phyloP scores from a whole-genome alignment of 31 red algal species.

The Odonthalia washingtoniensis region DNA sequence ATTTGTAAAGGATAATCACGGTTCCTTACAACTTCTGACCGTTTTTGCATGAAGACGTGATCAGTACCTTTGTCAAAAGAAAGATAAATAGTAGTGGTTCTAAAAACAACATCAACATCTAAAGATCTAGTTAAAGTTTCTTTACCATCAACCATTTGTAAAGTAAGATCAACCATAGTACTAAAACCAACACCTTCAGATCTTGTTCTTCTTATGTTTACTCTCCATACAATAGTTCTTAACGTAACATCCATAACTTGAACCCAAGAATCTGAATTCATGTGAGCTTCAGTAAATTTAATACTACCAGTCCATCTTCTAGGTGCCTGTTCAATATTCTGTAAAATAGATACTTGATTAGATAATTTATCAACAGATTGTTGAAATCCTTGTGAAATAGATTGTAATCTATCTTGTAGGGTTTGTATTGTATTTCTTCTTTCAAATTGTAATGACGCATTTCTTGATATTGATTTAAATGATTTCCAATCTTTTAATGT shows the following conservation, averaged over 20 bases:
- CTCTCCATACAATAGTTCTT: slow-evolving; percentile 56
- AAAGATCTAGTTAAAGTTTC: slow-evolving; percentile 51
- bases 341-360: slow-evolving; percentile 46
- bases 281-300: slow-evolving; percentile 63
- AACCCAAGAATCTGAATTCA: slow-evolving; percentile 62
- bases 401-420: slow-evolving; percentile 47
- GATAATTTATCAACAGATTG: slow-evolving; percentile 42
- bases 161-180: slow-evolving; percentile 61
- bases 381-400: slow-evolving; percentile 51
- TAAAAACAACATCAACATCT: slow-evolving; percentile 75
- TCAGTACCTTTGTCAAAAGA: slow-evolving; percentile 53
- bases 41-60: slow-evolving; percentile 55
- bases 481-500: slow-evolving; percentile 59
- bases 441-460: slow-evolving; percentile 57
- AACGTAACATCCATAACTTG: slow-evolving; percentile 64
- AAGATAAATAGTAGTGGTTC: slow-evolving; percentile 39
- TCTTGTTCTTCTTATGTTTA: slow-evolving; percentile 62
- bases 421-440: slow-evolving; percentile 54
- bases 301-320: slow-evolving; percentile 67
- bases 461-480: slow-evolving; percentile 40
- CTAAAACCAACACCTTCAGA: slow-evolving; percentile 58
- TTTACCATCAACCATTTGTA: slow-evolving; percentile 65
- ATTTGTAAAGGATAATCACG: slow-evolving; percentile 72
- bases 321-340: slow-evolving; percentile 53
- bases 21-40: slow-evolving; percentile 70